Conservation (phyloP, 768 basidiomycete species). For the Peribolospora kevripleyi region DNA sequence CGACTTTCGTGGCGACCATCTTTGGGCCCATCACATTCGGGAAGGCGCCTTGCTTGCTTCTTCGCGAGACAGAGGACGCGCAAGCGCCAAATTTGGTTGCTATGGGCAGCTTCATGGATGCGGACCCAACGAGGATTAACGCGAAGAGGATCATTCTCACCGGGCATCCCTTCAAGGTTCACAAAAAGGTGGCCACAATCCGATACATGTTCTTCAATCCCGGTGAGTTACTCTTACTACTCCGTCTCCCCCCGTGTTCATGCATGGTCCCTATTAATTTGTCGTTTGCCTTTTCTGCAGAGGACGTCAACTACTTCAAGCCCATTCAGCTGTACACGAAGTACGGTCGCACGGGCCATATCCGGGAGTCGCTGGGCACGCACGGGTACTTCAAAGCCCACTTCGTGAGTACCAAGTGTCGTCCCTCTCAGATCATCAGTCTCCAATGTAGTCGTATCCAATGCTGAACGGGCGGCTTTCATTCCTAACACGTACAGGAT, state of each 20-base stretch:
- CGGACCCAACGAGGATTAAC: slow-evolving; percentile 73
- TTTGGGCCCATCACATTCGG: slow-evolving; percentile 81
- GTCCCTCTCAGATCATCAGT: not conserved
- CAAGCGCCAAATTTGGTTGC: slow-evolving; percentile 37
- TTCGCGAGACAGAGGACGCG: slow-evolving; percentile 40
- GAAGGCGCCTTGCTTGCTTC: slow-evolving; percentile 49
- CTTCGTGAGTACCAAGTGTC: slow-evolving; percentile 23
- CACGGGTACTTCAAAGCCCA: slow-evolving; percentile 96
- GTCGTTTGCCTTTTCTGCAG: slow-evolving; percentile 19
- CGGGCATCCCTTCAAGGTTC: slow-evolving; percentile 88
- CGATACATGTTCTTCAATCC: slow-evolving; percentile 96
- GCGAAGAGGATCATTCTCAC: slow-evolving; percentile 87
- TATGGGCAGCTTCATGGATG: slow-evolving; percentile 60
- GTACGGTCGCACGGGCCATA: slow-evolving; percentile 66
- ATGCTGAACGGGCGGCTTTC: slow-evolving; percentile 4
- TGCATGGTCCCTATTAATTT: not conserved
- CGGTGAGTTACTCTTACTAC: slow-evolving; percentile 24
- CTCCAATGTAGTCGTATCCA: not conserved
- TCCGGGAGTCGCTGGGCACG: slow-evolving; percentile 74
- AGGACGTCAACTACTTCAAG: slow-evolving; percentile 77
- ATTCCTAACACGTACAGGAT: slow-evolving; percentile 21
- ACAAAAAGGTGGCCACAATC: slow-evolving; percentile 89
- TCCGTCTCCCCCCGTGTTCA: not conserved
- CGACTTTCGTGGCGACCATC: slow-evolving; percentile 47
- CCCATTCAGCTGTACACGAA: slow-evolving; percentile 85